Base-by-base conservation (phyloP, 1,284 basidiomycete genomes). In the Melampsora americana region DNA sequence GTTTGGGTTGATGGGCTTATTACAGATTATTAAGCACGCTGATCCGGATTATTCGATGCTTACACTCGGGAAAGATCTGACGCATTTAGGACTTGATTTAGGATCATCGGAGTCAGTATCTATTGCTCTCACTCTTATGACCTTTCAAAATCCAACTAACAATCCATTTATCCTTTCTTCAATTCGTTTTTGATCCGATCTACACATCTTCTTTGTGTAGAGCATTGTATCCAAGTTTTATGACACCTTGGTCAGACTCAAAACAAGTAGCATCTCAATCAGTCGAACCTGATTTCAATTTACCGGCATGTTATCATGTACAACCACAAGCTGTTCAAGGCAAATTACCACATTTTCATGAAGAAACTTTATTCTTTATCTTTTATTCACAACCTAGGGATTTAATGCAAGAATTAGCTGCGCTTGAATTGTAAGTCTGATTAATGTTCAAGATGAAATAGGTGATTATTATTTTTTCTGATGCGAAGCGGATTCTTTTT, bases 341-440 rank as follows among this genome's bases (percentile, higher is more conserved):
- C 79, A 99, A 98, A 85, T 90, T 92, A 42, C 86, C 87, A 11
- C 90, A 90, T 78, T 97, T 99, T 83, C 91, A 90, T 82, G 95
- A 99, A 84, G 95, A 99, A 85, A 98, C 95, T 35, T 85, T 99
- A 50, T 98, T 99, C 85, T 97, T 93, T 87, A 95, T 97, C 88
- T 99, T 99, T 86, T 99, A 99, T 85, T 90, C 92, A 77, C 90
- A 89, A 83, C 93, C 95, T 74, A 86, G 93, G 81, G 95, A 99
- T 84, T 89, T 91, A 42, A 85, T 97, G 78, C 95, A 99, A 83
- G 94, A 98, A 84, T 88, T 95, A 66, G 95, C 95, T 16, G 93
- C 94, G 60, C 91, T 93, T 83, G 95, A 98, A 86, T 86, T 99
- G 90, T 95, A 53, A 26, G 66, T 69, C 4, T 32, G 5, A 35